These are phyloP conservation scores for Scheffersomyces lignicola DNA, from an alignment of 1,139 yeast species.

Conservation along the genomic window DNA sequence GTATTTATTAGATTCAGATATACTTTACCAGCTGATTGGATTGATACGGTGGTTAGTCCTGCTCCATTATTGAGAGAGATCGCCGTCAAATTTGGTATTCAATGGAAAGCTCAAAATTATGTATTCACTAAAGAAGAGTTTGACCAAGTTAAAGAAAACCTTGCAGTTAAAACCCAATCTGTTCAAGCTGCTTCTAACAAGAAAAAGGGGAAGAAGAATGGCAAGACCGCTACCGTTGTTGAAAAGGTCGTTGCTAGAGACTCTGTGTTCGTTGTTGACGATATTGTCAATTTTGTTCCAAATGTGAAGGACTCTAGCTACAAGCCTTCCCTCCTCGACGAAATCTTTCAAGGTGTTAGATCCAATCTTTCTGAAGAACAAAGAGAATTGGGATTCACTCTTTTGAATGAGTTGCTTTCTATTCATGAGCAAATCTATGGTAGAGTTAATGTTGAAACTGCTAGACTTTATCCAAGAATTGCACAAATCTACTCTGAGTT, in stretches of 20 bases:
- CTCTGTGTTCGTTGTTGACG: constrained; percentile 55
- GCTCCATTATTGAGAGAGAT: constrained; percentile 66
- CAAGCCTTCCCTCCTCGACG: constrained; percentile 70
- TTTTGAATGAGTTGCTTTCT: constrained; percentile 68
- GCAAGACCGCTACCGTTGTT: constrained; percentile 24
- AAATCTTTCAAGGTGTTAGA: constrained; percentile 73
- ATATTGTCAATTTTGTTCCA: constrained; percentile 72
- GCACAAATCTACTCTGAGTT: constrained; percentile 69
- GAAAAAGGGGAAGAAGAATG: constrained; percentile 31
- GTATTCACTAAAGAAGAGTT: constrained; percentile 48
- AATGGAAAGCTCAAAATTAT: constrained; percentile 65
- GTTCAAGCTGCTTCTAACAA: constrained; percentile 13
- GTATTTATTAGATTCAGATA: constrained; percentile 65
- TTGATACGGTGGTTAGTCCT: constrained; percentile 28
- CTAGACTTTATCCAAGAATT: constrained; percentile 63
- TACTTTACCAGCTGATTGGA: constrained; percentile 52
- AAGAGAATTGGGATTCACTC: constrained; percentile 51
- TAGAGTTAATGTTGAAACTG: constrained; percentile 74
- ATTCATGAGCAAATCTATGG: constrained; percentile 87
- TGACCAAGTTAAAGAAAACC: constrained; percentile 27
- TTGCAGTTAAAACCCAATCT: constrained; percentile 18
- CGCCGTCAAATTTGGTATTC: constrained; percentile 81
- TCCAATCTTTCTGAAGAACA: constrained; percentile 44
- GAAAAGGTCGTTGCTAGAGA: constrained; percentile 23
- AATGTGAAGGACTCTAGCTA: constrained; percentile 68